Percentiles rank a stretch among this genome's conserved stretches.
Conservation (phyloP, 495 filamentous ascomycete species). For the Neurospora africana region DNA sequence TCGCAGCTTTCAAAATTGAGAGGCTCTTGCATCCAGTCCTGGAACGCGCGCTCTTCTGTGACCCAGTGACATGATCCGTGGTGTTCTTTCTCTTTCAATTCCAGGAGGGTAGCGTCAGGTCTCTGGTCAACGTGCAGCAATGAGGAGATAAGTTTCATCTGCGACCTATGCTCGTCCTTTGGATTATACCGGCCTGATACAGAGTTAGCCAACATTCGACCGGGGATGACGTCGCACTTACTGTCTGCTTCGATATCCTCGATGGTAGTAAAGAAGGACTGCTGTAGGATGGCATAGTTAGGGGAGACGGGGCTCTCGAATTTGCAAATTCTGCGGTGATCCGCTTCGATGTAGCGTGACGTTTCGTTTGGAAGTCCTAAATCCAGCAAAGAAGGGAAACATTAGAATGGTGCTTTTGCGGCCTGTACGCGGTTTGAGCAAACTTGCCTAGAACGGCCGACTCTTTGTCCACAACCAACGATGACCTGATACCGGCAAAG, state of each 20-base stretch:
- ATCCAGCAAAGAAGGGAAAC: too few relatives aligned
- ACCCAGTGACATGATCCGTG: conserved; percentile 16
- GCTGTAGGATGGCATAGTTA: conserved; percentile 15
- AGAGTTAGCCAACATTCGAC: neutral
- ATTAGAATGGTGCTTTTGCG: too few relatives aligned
- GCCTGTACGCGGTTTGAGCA: neutral
- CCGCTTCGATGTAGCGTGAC: conserved; percentile 28
- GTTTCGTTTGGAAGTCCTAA: conserved; percentile 30
- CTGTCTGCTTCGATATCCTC: conserved; percentile 11
- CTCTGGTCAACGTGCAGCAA: conserved; percentile 1
- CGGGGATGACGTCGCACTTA: neutral
- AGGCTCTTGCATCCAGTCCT: conserved; percentile 11
- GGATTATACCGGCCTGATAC: neutral
- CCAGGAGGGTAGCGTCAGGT: neutral
- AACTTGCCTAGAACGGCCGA: conserved; percentile 25
- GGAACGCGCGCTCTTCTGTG: conserved; percentile 6
- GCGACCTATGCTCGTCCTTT: neutral
- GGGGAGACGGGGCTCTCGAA: conserved; percentile 11
- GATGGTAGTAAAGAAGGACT: conserved; percentile 11
- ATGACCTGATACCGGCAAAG: conserved; percentile 16
- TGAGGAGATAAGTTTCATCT: conserved; percentile 2
- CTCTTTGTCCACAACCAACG: conserved; percentile 34
- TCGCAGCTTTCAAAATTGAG: neutral
- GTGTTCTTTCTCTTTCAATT: conserved; percentile 11
- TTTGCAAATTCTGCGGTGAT: conserved; percentile 28